Evolutionary conservation across 78 protist species (phyloP), one percentile per base, ranked within the genome.

Genomic region (Dictyostelium capitatum): DNA sequence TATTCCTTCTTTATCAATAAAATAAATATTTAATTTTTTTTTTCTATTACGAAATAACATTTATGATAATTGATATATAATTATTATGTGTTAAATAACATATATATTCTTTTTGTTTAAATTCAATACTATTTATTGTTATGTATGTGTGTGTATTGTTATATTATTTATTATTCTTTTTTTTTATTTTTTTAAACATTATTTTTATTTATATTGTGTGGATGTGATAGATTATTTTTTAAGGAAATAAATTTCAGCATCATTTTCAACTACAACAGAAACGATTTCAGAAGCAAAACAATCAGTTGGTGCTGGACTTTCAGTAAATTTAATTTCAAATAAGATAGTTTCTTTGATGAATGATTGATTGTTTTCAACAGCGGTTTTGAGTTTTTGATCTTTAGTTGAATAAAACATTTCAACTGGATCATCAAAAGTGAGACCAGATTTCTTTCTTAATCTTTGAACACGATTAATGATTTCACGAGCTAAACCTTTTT

Each of bases 401-500:
- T 59, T 59, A n/a, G 93, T 87, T 6, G 59, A 46, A 57, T 77
- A 87, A 50, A 62, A 59, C 95, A 91, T 83, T 25, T 82, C 32
- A 28, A 91, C 70, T 19, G 65, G 64, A 57, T 91, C 95, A 37
- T 70, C 82, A 67, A 89, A 78, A 43, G 28, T 47, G 32, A 91
- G 53, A 54, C 90, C 95, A 47, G 67, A 23, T 90, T 69, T 82
- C 97, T 99, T 99, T 78, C 99, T 95, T 65, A 98, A 94, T 74
- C 95, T 69, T 97, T 98, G 99, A 25, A 99, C 93, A 12, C 97
- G 95, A 37, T 89, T 84, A 69, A 89, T 48, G 3, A 98, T 23
- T 85, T 96, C 97, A 6, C 99, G 92, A 14, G 99, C 97, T 17
- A 59, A 3, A 46, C 98, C 98, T 75, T 70, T 90, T 47, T 73